phyloP scores from a whole-genome alignment of 306 rosid species.

The cucumber (Cucumis sativus) region DNA sequence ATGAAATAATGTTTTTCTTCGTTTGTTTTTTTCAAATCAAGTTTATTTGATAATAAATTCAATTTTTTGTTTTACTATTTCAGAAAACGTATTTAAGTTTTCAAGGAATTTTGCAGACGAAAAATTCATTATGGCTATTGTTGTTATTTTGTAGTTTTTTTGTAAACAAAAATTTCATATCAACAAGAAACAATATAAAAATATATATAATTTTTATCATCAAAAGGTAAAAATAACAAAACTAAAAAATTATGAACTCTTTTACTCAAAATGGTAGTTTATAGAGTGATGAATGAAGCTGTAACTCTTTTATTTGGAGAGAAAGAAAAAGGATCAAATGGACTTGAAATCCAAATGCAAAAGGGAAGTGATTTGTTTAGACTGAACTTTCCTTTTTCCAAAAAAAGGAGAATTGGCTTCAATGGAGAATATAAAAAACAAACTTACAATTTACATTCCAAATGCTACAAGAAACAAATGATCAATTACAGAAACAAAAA shows the following conservation, averaged over 20 bases:
- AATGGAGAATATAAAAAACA: constrained; percentile 11
- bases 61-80: no score
- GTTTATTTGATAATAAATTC: background rate
- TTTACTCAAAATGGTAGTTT: no score
- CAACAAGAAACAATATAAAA: no score
- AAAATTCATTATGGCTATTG: no score
- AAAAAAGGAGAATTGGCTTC: constrained; percentile 18
- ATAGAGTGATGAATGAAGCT: background rate
- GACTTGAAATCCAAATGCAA: background rate
- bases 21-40: background rate
- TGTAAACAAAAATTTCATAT: no score
- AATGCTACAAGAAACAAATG: constrained; percentile 6
- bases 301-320: background rate
- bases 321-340: background rate
- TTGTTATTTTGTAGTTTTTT: no score
- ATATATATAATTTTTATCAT: no score
- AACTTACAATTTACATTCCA: constrained; percentile 42
- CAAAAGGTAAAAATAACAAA: no score
- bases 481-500: constrained; percentile 48
- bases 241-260: no score
- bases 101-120: background rate
- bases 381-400: background rate
- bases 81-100: no score
- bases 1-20: no score
- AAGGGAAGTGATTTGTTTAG: background rate